These are phyloP conservation scores for Pseudopyrenochaeta lycopersici DNA, from an alignment of 2,329 filamentous ascomycete genomes.

Conservation along the genomic window DNA sequence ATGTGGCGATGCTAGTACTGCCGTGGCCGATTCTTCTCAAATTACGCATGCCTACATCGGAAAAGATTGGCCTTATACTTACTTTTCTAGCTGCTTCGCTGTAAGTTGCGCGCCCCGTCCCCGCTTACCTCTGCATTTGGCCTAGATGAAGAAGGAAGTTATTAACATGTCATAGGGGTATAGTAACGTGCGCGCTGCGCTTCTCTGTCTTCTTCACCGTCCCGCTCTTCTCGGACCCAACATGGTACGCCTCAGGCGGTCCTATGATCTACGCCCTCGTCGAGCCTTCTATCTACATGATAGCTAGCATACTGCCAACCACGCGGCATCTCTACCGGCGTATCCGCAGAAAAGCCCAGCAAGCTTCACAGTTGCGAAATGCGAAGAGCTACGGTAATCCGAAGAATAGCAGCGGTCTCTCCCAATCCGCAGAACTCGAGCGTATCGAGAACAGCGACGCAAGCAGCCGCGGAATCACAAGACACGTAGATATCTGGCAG, in stretches of 20 bases:
- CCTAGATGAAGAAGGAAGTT: neutral
- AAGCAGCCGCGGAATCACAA: neutral
- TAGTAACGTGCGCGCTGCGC: constrained; percentile 5
- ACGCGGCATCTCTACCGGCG: constrained; percentile 5
- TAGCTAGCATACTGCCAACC: constrained; percentile 2
- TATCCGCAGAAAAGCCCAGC: neutral
- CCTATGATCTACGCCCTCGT: constrained; percentile 6
- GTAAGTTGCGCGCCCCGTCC: neutral
- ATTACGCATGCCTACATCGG: neutral
- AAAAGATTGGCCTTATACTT: constrained; percentile 4
- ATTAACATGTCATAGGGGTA: neutral
- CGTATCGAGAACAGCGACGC: neutral
- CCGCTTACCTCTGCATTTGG: neutral
- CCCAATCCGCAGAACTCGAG: neutral
- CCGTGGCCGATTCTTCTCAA: constrained; percentile 10
- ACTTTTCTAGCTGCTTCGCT: constrained; percentile 4
- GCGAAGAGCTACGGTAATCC: neutral
- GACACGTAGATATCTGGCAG: neutral
- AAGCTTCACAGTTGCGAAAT: neutral
- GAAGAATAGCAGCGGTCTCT: neutral
- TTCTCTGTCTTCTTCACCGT: constrained; percentile 3
- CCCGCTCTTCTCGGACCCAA: constrained; percentile 5
- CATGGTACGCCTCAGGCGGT: constrained; percentile 5
- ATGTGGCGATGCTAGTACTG: constrained; percentile 9
- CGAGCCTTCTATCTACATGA: constrained; percentile 7